Evolutionary conservation across 805 yeast genomes (phyloP), one percentile per base, ranked within the genome.

Genomic region (Nakazawaea laoshanensis): DNA sequence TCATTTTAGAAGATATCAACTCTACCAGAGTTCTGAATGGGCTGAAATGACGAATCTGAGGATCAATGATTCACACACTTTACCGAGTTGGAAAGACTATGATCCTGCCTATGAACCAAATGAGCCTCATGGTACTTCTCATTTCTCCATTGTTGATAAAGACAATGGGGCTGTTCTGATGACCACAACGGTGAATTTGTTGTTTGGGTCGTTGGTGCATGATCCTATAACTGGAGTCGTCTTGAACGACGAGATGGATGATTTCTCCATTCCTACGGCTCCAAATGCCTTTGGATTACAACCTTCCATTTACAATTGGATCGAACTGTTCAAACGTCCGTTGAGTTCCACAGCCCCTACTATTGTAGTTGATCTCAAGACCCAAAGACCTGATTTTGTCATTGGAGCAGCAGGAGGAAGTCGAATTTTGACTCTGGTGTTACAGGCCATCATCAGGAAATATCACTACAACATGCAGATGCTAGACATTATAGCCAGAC

Each of bases 381-480:
- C 48, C 1, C 68, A 70, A 4, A 44, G 49, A 7, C 74, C 81
- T 0, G 87, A 79, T 43, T 50, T 83, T 17, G 71, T 81, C 4
- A 67, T 89, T 38, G 97, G 96, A 0, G 92, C 95, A 1, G 94
- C 96, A 2, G 98, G 98, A 7, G 97, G 97, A 0, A 79, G 92
- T 5, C 63, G 92, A 35, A 89, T 89, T 32, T 65, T 82, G 10
- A 84, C 95, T 0, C 73, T 94, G 1, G 74, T 89, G 4, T 68
- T 89, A 36, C 92, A 87, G 51, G 87, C 89, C 0, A 67, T 89
- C 12, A 65, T 83, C 2, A 59, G 96, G 33, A 58, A 63, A 3
- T 75, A 77, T 41, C 74, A 72, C 49, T 71, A 75, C 47, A 55
- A 67, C 2, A 50, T 74, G 58, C 65, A 77, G 1, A 49, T 87